A percentile compares a stretch with the other conserved stretches of the same genome.
These are phyloP conservation scores for Lantana camara DNA, from an alignment of 257 asterid species.

Conservation along the genomic window DNA sequence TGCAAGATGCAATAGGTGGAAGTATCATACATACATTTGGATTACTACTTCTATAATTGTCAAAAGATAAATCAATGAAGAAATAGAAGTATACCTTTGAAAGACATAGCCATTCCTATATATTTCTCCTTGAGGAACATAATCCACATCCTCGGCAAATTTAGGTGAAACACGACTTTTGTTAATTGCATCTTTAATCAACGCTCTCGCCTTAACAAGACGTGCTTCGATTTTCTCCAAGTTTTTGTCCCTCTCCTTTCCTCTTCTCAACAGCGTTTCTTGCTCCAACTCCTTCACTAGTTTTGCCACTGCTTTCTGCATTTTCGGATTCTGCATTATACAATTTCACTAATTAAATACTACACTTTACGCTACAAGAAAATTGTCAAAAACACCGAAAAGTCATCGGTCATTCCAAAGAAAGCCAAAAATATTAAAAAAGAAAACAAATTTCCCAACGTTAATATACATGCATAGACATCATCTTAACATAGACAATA, in stretches of 20 bases:
- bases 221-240: conserved; percentile 51
- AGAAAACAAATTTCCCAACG: too few species aligned
- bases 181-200: conserved; percentile 41
- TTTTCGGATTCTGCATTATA: conserved; percentile 48
- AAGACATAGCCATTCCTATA: conserved; percentile 55
- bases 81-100: conserved; percentile 40
- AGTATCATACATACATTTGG: too few species aligned
- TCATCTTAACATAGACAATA: too few species aligned
- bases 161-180: conserved; percentile 29
- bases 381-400: too few species aligned
- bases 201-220: conserved; percentile 51
- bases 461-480: too few species aligned
- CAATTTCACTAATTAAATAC: too few species aligned
- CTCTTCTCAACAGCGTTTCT: conserved; percentile 39
- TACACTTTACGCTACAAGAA: too few species aligned
- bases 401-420: too few species aligned
- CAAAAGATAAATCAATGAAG: not conserved
- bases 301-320: conserved; percentile 47
- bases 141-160: conserved; percentile 32
- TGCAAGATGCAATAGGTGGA: too few species aligned
- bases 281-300: conserved; percentile 45
- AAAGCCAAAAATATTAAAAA: too few species aligned
- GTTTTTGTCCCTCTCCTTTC: conserved; percentile 38
- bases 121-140: conserved; percentile 53
- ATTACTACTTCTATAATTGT: not conserved